Base-by-base conservation (phyloP, 2,329 filamentous ascomycete genomes). In the Aspergillus vadensis region DNA sequence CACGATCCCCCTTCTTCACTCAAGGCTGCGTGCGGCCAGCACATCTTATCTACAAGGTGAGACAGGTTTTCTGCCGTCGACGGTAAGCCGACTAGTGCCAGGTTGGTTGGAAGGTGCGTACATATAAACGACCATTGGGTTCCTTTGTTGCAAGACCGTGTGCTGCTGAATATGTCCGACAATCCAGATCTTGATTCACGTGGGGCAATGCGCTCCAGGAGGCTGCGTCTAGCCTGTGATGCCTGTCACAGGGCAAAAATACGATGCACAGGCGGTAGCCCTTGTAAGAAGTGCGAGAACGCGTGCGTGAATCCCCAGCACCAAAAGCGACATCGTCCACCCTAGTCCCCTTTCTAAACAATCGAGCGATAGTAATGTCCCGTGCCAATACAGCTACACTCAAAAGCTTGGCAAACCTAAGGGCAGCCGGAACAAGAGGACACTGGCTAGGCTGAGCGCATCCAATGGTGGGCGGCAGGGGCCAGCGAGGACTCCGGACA, bases 351-450 rank as follows among this genome's bases (percentile, higher is more conserved):
- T 1, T 44, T 21, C 41, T 44, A 19, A 44, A 7, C 6, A 0
- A 30, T 7, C 17, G 4, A 21, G 12, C 6, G 17, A 36, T 27
- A 55, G n/a, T 15, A n/a, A 52, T 23, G 6, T 25, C 12, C 5
- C 14, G 6, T 52, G 50, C 12, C 50, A 38, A 4, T 52, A 52
- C 30, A 52, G 50, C 50, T 52, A 38, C 17, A 52, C 27, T 0
- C 27, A 27, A 3, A 52, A 52, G 30, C 27, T 52, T 10, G 50
- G 50, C 27, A 52, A 52, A 17, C 50, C 50, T 3, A 52, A 52
- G 19, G 50, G 50, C 15, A 52, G 50, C n/a, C 27, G 27, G 30
- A 52, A 52, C n/a, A 52, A 52, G 21, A 52, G 27, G 50, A 52
- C 50, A 32, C 30, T 52, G n/a, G 30, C 41, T 4, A 44, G 21